These are phyloP conservation scores for Hypseocharis bilobata DNA, from an alignment of 441 rosid genomes.

Conservation along the genomic window DNA sequence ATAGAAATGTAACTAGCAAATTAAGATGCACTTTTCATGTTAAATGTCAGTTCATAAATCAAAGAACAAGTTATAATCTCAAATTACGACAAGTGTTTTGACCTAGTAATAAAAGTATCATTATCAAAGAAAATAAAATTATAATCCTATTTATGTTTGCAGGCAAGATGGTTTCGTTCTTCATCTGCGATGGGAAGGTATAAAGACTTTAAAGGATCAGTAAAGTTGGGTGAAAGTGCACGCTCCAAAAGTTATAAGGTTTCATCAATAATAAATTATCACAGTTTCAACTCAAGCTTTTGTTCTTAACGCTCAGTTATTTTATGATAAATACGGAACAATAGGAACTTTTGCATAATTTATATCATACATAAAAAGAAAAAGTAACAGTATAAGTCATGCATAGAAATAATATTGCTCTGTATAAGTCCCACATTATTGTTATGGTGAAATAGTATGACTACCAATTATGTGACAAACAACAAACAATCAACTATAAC, in stretches of 20 bases:
- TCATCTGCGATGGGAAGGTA: neutral
- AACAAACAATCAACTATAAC: too few species aligned
- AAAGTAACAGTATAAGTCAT: too few species aligned
- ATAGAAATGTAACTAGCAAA: neutral
- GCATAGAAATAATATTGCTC: too few species aligned
- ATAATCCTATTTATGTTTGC: too few species aligned
- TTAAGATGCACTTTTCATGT: neutral
- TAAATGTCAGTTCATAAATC: neutral
- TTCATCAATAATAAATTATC: neutral
- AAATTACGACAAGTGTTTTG: neutral
- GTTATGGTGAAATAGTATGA: too few species aligned
- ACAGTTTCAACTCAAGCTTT: neutral
- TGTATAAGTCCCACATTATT: too few species aligned
- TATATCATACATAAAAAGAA: too few species aligned
- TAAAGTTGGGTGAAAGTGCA: neutral
- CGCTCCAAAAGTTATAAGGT: neutral
- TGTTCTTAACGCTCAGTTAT: neutral
- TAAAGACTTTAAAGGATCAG: neutral
- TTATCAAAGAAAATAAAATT: neutral
- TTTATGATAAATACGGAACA: neutral
- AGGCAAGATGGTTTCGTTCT: neutral
- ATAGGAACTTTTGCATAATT: neutral
- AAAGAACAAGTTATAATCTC: neutral
- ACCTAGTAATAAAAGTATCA: neutral
- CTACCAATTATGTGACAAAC: too few species aligned